Base-by-base conservation (phyloP, 805 yeast genomes). In the Teunomyces atbi region DNA sequence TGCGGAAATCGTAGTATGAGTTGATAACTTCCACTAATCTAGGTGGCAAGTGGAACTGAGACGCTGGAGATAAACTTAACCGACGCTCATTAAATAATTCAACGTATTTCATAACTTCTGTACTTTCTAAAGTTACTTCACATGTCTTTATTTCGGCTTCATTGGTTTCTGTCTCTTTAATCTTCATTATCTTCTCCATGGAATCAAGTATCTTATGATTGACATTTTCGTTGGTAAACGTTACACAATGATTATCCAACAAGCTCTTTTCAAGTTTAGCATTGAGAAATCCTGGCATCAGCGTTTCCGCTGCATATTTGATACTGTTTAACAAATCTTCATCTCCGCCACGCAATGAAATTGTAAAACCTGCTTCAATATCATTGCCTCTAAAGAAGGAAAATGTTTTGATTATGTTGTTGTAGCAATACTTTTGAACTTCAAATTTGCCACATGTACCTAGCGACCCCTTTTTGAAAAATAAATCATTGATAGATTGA, bases 11-110 rank as follows among this genome's bases (percentile, higher is more conserved):
- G 6, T 60, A 49, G 50, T 84, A 87, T 1, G 84, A 61, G 11
- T 68, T 69, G 39, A 89, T 68, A 0, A 84, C 82, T 50, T 75
- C 76, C 28, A 65, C 60, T 37, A 87, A 66, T 8, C 85, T 71
- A 44, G 76, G 73, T 0, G 99, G 99, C 3, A 81, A 66, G 0
- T 83, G 81, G 57, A 87, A 86, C 15, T 77, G 72, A 0, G 91
- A 91, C 44, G 90, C 80, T 0, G 99, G 97, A 1, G 98, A 91
- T 0, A 89, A 78, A 3, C 96, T 88, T 21, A 92, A 66, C 3
- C 82, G 68, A 49, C 89, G 68, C n/a, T 69, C 68, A 13, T 71
- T 61, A 43, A 83, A 70, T 13, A 66, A 52, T 32, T 58, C 57
- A 20, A 71, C 55, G 47, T 71, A 73, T 44, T 67, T 64, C 13